Evolutionary conservation across 1,284 basidiomycete species (phyloP).

Genomic region (Stygiomarasmius scandens): DNA sequence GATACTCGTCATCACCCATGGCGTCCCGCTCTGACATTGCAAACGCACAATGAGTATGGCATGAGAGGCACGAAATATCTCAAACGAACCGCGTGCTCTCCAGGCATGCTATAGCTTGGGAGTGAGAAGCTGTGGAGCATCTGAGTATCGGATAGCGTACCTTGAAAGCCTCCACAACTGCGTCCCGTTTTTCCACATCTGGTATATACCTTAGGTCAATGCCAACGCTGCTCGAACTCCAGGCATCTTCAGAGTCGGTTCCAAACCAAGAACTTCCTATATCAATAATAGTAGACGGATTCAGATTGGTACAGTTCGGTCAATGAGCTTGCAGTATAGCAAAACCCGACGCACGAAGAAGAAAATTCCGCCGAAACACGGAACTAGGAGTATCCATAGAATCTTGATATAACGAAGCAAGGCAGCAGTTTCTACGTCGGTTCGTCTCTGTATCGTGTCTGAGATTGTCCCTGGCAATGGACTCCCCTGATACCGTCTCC

Average conservation of each 20-base stretch:
- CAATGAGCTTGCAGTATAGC: background rate
- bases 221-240: slow-evolving; percentile 23
- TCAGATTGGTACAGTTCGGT: slow-evolving; percentile 15
- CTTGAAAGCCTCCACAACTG: slow-evolving; percentile 77
- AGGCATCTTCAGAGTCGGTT: slow-evolving; percentile 37
- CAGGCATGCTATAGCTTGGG: slow-evolving; percentile 66
- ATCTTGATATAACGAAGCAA: slow-evolving; percentile 17
- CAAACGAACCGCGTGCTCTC: slow-evolving; percentile 69
- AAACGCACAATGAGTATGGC: too few relatives aligned
- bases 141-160: slow-evolving; percentile 42
- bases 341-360: slow-evolving; percentile 13
- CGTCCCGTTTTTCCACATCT: slow-evolving; percentile 66
- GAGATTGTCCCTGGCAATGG: slow-evolving; percentile 71
- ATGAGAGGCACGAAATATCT: too few relatives aligned
- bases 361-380: slow-evolving; percentile 16
- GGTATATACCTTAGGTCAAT: slow-evolving; percentile 41
- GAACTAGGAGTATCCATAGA: slow-evolving; percentile 18
- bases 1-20: slow-evolving; percentile 89
- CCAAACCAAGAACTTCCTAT: slow-evolving; percentile 35
- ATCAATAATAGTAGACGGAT: slow-evolving; percentile 20
- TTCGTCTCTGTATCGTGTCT: slow-evolving; percentile 83
- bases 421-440: slow-evolving; percentile 13
- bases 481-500: slow-evolving; percentile 47
- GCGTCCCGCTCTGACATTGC: slow-evolving; percentile 88
- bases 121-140: background rate